A percentile compares a stretch with the other conserved stretches of the same genome.
Conservation (phyloP, 352 stramenopile species). For the Phytopythium boreale region DNA sequence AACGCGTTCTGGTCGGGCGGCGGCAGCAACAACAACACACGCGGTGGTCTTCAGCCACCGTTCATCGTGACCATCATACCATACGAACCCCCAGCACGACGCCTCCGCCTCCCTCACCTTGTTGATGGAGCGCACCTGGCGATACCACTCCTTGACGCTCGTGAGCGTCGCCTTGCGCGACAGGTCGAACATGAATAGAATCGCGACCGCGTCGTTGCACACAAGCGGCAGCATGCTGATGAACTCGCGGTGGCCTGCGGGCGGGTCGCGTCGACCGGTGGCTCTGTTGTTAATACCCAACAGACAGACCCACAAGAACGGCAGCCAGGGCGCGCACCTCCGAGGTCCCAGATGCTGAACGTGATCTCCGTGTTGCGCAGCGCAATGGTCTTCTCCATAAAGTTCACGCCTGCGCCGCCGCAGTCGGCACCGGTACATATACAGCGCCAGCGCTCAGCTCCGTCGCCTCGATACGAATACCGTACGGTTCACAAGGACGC, state of each 20-base stretch:
- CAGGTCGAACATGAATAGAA: slow-evolving; percentile 96
- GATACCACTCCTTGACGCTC: slow-evolving; percentile 93
- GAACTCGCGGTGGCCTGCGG: slow-evolving; percentile 91
- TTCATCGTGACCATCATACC: too few species aligned
- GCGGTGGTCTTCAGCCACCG: neutral
- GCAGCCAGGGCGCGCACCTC: slow-evolving; percentile 28
- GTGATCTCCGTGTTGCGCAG: slow-evolving; percentile 94
- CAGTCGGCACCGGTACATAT: too few species aligned
- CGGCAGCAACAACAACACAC: too few species aligned
- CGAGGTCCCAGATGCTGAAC: slow-evolving; percentile 95
- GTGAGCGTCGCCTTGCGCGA: slow-evolving; percentile 90
- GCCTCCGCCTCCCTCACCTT: slow-evolving; percentile 51
- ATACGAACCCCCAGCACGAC: neutral
- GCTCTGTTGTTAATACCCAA: too few species aligned
- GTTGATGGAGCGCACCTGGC: slow-evolving; percentile 88
- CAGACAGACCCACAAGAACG: neutral
- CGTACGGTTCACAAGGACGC: too few species aligned
- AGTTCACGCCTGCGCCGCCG: slow-evolving; percentile 94
- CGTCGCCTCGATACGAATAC: too few species aligned
- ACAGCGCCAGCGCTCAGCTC: too few species aligned
- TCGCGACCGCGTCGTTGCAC: slow-evolving; percentile 93
- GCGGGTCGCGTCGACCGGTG: too few species aligned
- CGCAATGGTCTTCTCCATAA: slow-evolving; percentile 96
- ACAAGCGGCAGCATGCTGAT: slow-evolving; percentile 94
- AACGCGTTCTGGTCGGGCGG: slow-evolving; percentile 76